Conservation (phyloP, 257 asterid species). For the Coffea eugenioides region DNA sequence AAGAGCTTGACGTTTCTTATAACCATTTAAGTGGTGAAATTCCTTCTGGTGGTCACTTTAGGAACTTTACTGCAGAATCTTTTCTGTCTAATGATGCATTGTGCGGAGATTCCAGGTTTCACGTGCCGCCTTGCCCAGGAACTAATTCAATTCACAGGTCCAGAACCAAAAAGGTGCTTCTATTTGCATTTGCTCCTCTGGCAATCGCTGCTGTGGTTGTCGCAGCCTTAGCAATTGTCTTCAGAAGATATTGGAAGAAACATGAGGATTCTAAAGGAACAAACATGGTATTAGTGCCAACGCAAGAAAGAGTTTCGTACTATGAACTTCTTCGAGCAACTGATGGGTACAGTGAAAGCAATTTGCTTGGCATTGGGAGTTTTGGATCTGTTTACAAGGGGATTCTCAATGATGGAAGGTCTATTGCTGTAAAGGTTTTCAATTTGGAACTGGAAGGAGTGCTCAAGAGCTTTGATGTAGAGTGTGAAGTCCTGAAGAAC, state of each 20-base stretch:
- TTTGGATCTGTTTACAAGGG: constrained; percentile 15
- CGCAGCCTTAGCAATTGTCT: background rate
- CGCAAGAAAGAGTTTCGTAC: constrained; percentile 4
- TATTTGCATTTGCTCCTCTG: background rate
- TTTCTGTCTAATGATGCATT: constrained; percentile 13
- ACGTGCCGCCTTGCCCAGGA: constrained; percentile 4
- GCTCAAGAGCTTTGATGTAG: constrained; percentile 5
- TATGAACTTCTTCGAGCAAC: constrained; percentile 13
- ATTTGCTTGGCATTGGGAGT: constrained; percentile 14
- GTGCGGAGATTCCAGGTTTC: constrained; percentile 9
- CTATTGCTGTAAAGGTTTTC: constrained; percentile 13
- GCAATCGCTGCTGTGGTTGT: background rate
- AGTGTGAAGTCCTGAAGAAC: constrained; percentile 7
- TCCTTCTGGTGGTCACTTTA: constrained; percentile 7
- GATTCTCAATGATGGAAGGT: background rate
- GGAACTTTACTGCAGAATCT: background rate
- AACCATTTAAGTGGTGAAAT: constrained; percentile 16
- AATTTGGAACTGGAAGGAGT: constrained; percentile 4
- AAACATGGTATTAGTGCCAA: background rate
- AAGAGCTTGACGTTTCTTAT: background rate
- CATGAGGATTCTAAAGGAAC: background rate
- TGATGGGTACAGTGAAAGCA: background rate
- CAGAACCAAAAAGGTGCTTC: background rate
- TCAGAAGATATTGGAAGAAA: background rate
- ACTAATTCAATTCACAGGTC: background rate